A percentile compares a stretch with the other conserved stretches of the same genome.
These are phyloP conservation scores for Thraustochytrium sp. DNA, from an alignment of 352 stramenopile genomes.

Conservation along the genomic window DNA sequence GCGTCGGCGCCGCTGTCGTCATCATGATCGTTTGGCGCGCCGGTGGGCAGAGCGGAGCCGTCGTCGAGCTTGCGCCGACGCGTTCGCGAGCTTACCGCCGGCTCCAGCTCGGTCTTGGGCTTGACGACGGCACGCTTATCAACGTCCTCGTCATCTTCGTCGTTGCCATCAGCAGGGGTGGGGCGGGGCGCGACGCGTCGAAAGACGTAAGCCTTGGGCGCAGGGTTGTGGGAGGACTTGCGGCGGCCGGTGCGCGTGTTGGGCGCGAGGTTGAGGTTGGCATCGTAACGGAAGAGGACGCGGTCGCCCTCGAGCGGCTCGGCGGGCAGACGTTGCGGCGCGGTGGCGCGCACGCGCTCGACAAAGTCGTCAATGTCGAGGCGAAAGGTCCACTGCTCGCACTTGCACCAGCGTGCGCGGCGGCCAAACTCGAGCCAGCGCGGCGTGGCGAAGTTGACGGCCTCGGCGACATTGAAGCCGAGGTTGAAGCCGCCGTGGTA, in stretches of 20 bases:
- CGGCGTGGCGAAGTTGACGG: conserved; percentile 77
- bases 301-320: background rate
- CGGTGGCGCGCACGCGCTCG: background rate
- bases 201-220: background rate
- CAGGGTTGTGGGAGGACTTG: background rate
- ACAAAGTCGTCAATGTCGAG: conserved; percentile 39
- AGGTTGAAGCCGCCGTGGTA: conserved; percentile 81
- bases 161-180: too few relatives aligned
- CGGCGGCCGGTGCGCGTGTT: background rate
- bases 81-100: background rate
- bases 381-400: conserved; percentile 42
- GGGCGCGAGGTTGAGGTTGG: background rate
- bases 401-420: conserved; percentile 38
- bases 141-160: too few relatives aligned
- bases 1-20: too few relatives aligned
- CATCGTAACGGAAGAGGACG: background rate
- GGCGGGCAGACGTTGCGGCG: background rate
- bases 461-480: conserved; percentile 78
- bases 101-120: too few relatives aligned
- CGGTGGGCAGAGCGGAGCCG: too few relatives aligned
- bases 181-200: too few relatives aligned
- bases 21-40: too few relatives aligned
- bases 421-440: conserved; percentile 60
- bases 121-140: too few relatives aligned
- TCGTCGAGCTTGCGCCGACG: too few relatives aligned